Percentiles rank a stretch among this genome's conserved stretches.
phyloP scores from a whole-genome alignment of 176 grass and related monocot genomes.

The Poa pratensis region DNA sequence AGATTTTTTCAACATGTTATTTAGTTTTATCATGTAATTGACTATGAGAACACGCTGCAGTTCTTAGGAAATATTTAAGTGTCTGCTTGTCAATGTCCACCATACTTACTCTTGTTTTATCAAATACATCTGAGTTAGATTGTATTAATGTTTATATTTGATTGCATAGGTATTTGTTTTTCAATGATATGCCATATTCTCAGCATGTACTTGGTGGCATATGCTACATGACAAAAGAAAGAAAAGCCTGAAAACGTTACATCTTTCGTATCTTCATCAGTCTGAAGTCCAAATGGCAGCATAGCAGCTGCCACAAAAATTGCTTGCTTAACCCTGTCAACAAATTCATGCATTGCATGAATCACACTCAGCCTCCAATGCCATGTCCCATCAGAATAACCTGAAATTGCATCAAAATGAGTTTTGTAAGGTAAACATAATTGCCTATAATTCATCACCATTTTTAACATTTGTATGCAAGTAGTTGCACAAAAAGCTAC shows the following conservation, averaged over 20 bases:
- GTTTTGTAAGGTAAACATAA: constrained; percentile 6
- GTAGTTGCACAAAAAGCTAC: neutral
- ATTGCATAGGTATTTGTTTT: neutral
- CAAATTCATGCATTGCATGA: constrained; percentile 63
- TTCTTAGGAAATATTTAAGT: constrained; percentile 7
- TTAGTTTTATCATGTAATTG: neutral
- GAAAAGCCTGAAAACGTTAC: constrained; percentile 37
- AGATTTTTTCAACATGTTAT: constrained; percentile 1
- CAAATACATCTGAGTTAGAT: neutral
- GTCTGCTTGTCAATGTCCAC: neutral
- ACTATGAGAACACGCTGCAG: neutral
- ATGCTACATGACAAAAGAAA: constrained; percentile 20
- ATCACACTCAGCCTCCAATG: constrained; percentile 60
- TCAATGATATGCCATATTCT: constrained; percentile 7
- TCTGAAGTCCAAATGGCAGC: constrained; percentile 69
- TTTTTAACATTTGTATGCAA: neutral
- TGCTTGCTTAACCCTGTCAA: constrained; percentile 53
- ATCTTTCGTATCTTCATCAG: constrained; percentile 65
- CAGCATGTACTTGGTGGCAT: neutral
- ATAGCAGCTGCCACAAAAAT: constrained; percentile 70
- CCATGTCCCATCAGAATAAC: constrained; percentile 66
- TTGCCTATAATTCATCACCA: neutral
- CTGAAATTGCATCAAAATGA: constrained; percentile 31
- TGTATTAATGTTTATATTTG: neutral
- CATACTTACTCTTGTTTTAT: neutral